Conservation (phyloP, 2,329 filamentous ascomycete species). For the Anisogramma anomala region DNA sequence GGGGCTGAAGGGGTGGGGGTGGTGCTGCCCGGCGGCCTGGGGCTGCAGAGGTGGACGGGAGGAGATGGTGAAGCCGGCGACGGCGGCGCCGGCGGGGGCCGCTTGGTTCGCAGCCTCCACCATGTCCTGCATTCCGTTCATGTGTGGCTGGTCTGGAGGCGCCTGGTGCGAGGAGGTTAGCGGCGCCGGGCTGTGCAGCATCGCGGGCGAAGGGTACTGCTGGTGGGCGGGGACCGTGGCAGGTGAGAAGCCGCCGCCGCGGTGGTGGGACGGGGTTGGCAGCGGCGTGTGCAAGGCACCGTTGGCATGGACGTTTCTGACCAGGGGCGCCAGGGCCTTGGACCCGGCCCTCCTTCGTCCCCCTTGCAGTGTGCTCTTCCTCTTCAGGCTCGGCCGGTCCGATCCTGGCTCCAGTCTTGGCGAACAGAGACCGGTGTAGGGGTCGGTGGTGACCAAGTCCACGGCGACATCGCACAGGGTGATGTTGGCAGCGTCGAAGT, state of each 20-base stretch:
- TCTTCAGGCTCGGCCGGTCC: slow-evolving; percentile 33
- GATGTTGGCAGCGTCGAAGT: slow-evolving; percentile 64
- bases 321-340: slow-evolving; percentile 25
- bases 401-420: slow-evolving; percentile 23
- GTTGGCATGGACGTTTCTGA: slow-evolving; percentile 23
- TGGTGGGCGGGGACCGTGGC: slow-evolving; percentile 15
- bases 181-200: slow-evolving; percentile 24
- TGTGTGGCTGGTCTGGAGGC: slow-evolving; percentile 19
- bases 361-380: slow-evolving; percentile 34
- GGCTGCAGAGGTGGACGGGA: slow-evolving; percentile 16
- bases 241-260: slow-evolving; percentile 5
- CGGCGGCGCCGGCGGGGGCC: slow-evolving; percentile 25
- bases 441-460: slow-evolving; percentile 47
- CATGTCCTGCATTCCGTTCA: slow-evolving; percentile 24
- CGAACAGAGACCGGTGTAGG: slow-evolving; percentile 37
- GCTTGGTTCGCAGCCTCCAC: slow-evolving; percentile 25
- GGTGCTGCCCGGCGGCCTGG: slow-evolving; percentile 16
- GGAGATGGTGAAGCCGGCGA: slow-evolving; percentile 26
- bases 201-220: slow-evolving; percentile 20
- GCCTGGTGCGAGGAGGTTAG: slow-evolving; percentile 12
- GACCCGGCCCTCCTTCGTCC: slow-evolving; percentile 30
- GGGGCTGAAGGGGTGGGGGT: slow-evolving; percentile 30
- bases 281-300: slow-evolving; percentile 21
- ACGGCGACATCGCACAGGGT: slow-evolving; percentile 55
- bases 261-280: slow-evolving; percentile 18